Evolutionary conservation across 768 basidiomycete genomes (phyloP).

Genomic region (Mycena filopes): DNA sequence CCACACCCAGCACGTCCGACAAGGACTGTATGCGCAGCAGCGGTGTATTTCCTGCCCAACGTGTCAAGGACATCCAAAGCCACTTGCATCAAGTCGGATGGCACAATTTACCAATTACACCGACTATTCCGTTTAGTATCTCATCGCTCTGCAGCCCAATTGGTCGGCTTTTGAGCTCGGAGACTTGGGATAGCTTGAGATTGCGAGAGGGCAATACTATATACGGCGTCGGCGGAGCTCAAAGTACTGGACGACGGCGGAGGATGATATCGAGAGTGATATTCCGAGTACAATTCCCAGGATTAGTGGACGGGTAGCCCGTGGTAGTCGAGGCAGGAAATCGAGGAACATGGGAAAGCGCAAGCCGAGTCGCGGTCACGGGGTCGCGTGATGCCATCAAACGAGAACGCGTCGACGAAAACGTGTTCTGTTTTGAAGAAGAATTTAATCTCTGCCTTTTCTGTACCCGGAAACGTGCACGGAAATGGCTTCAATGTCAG

Average conservation of each 20-base stretch:
- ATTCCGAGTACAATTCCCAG: slow-evolving; percentile 77
- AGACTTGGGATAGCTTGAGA: slow-evolving; percentile 33
- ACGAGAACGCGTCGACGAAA: background rate
- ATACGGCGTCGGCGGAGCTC: slow-evolving; percentile 62
- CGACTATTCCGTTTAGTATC: slow-evolving; percentile 81
- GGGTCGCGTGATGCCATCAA: background rate
- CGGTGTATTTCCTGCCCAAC: slow-evolving; percentile 86
- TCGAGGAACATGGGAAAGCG: slow-evolving; percentile 6
- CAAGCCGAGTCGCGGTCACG: slow-evolving; percentile 9
- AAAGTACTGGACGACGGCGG: slow-evolving; percentile 67
- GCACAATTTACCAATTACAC: slow-evolving; percentile 75
- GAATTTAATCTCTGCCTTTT: no score
- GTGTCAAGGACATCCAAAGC: background rate
- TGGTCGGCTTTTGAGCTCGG: slow-evolving; percentile 55
- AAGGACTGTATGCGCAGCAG: slow-evolving; percentile 91
- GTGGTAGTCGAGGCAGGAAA: slow-evolving; percentile 11
- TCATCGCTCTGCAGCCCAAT: slow-evolving; percentile 83
- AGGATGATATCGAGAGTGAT: slow-evolving; percentile 78
- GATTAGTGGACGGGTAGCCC: slow-evolving; percentile 27
- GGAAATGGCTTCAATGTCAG: no score
- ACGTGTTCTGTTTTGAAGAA: no score
- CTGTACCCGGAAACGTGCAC: no score
- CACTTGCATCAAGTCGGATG: background rate
- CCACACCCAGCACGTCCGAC: slow-evolving; percentile 90
- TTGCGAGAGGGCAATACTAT: slow-evolving; percentile 40